Base-by-base conservation (phyloP, 2,329 filamentous ascomycete genomes). In the Epicoccum nigrum region DNA sequence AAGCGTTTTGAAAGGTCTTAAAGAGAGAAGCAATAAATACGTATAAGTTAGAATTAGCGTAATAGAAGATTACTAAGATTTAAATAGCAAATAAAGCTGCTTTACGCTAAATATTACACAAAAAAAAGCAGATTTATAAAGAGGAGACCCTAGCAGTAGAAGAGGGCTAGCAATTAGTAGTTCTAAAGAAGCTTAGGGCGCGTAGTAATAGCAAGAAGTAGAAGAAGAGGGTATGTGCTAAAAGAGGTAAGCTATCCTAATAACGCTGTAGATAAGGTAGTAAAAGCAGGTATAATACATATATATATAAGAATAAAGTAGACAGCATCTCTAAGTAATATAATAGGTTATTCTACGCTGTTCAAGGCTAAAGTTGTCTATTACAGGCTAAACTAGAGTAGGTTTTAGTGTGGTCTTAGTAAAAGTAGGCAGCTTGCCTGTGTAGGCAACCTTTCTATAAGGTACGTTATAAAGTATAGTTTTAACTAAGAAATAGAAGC, bases 1-100 rank as follows among this genome's bases (percentile, higher is more conserved):
- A n/a, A n/a, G n/a, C n/a, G n/a, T n/a, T n/a, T n/a, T 45, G 51
- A 43, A 65, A 58, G 62, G 38, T 72, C 72, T 52, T 27, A 17
- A 17, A 33, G 6, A 15, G n/a, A 11, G 31, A 4, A 4, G 4
- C 5, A 33, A 15, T 7, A 6, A 17, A 6, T 16, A 4, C 6
- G 5, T n/a, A 33, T n/a, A 11, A 33, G 31, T 6, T 33, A n/a
- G n/a, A 13, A 16, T n/a, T 33, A 7, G 3, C 17, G 5, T 6
- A 33, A 33, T 17, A 33, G 15, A 5, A 33, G 11, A 16, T 4
- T 11, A 17, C 31, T 33, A 33, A 33, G 31, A 13, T 33, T 33
- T 17, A 17, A 33, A 15, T 15, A 7, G 31, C 31, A 5, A 4
- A 16, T 6, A 33, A 33, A 11, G 31, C 15, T 16, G 31, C 13